Conservation (phyloP, 192 early-diverging fungal genomes). For the Podila horticola region DNA sequence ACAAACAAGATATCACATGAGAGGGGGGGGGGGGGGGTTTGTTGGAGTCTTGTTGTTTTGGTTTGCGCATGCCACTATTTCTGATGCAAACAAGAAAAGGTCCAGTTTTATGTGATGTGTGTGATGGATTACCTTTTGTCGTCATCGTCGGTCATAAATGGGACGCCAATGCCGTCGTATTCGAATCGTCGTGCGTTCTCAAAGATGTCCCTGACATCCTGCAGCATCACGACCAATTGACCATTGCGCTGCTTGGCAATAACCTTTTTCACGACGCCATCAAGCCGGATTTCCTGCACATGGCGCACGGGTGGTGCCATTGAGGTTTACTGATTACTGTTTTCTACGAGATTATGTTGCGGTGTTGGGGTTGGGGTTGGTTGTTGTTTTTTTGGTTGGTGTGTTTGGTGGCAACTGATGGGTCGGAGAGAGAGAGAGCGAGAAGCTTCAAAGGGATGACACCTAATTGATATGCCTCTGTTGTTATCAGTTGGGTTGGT, state of each 20-base stretch:
- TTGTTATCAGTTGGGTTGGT: too few relatives aligned
- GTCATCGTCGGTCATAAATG: slow-evolving; percentile 36
- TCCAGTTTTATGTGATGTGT: too few relatives aligned
- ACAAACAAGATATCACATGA: background rate
- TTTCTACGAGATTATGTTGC: background rate
- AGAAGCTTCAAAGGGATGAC: too few relatives aligned
- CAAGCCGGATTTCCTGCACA: slow-evolving; percentile 20
- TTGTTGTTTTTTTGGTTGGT: too few relatives aligned
- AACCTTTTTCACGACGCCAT: slow-evolving; percentile 8
- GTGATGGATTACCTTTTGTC: slow-evolving; percentile 13
- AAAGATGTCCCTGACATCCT: slow-evolving; percentile 30
- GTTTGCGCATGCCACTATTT: background rate
- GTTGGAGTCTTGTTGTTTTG: background rate
- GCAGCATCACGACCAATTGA: slow-evolving; percentile 7
- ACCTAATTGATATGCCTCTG: too few relatives aligned
- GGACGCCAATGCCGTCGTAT: slow-evolving; percentile 12
- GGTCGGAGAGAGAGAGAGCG: too few relatives aligned
- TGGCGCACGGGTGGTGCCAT: slow-evolving; percentile 26
- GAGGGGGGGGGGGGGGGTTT: background rate
- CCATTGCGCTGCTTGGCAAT: slow-evolving; percentile 10
- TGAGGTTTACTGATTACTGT: background rate
- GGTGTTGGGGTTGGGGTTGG: too few relatives aligned
- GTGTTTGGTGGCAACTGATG: too few relatives aligned
- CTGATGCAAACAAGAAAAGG: too few relatives aligned
- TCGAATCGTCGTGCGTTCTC: slow-evolving; percentile 11